Evolutionary conservation across 345 rosid species (phyloP).

Genomic region (Cardamine resedifolia): DNA sequence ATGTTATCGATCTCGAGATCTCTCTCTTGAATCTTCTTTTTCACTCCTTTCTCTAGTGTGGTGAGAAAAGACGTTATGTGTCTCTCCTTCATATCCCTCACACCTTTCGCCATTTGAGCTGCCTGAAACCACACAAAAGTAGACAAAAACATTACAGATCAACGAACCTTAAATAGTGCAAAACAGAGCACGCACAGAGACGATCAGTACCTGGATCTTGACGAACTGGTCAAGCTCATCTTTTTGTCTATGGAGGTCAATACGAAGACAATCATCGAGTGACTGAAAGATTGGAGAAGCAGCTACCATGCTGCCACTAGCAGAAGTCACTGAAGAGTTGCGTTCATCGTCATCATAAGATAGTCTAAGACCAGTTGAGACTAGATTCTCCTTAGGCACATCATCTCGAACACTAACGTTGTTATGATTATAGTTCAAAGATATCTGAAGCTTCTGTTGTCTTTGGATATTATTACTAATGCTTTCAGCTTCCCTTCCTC

Average conservation of each 20-base stretch:
- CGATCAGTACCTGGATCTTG: conserved; percentile 53
- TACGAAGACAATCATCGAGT: conserved; percentile 47
- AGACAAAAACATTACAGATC: conserved; percentile 23
- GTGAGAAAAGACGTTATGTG: conserved; percentile 53
- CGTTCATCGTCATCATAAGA: conserved; percentile 69
- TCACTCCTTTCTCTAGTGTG: conserved; percentile 57
- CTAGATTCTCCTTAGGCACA: conserved; percentile 53
- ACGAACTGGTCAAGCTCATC: conserved; percentile 59
- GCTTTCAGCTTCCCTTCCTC: conserved; percentile 53
- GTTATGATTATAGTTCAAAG: conserved; percentile 46
- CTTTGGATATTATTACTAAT: conserved; percentile 35
- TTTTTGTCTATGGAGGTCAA: conserved; percentile 58
- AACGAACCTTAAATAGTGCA: background rate
- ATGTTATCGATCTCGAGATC: conserved; percentile 58
- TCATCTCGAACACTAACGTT: conserved; percentile 47
- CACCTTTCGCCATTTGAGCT: conserved; percentile 55
- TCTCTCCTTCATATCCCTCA: conserved; percentile 54
- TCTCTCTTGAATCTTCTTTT: conserved; percentile 60
- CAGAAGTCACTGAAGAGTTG: conserved; percentile 64
- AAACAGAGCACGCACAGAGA: background rate
- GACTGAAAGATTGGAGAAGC: conserved; percentile 48
- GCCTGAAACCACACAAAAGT: conserved; percentile 43
- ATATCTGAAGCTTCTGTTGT: conserved; percentile 45
- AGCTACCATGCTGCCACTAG: conserved; percentile 46
- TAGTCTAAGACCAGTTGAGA: conserved; percentile 70